phyloP scores from a whole-genome alignment of 2,329 filamentous ascomycete genomes.

The Scleromitrula shiraiana region DNA sequence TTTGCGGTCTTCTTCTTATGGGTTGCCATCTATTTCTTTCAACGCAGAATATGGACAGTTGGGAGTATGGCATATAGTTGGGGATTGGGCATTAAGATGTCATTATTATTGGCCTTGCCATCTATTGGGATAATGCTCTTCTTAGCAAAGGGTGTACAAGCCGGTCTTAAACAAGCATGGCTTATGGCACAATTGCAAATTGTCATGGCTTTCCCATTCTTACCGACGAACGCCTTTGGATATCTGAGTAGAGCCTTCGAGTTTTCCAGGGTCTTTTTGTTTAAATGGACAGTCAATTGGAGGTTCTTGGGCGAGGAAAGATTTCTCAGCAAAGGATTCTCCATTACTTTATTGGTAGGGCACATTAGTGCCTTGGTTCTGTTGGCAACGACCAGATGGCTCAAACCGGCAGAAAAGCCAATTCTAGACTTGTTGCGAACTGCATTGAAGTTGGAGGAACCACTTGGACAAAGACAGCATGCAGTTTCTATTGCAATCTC shows the following conservation, averaged over 20 bases:
- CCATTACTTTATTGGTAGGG: slow-evolving; percentile 44
- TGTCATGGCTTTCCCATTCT: slow-evolving; percentile 58
- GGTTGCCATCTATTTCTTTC: slow-evolving; percentile 69
- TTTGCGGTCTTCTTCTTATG: slow-evolving; percentile 81
- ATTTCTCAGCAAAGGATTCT: slow-evolving; percentile 65
- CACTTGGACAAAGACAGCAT: slow-evolving; percentile 36
- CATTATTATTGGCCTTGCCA: slow-evolving; percentile 72
- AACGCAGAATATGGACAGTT: slow-evolving; percentile 64
- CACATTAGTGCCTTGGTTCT: slow-evolving; percentile 48
- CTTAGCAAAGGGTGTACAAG: slow-evolving; percentile 59
- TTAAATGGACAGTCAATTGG: slow-evolving; percentile 99
- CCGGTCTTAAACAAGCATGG: slow-evolving; percentile 58
- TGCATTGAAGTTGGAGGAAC: slow-evolving; percentile 26
- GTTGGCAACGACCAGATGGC: slow-evolving; percentile 53
- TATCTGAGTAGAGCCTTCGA: slow-evolving; percentile 85
- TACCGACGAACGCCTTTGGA: slow-evolving; percentile 53
- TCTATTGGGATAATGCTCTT: slow-evolving; percentile 71
- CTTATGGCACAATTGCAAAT: slow-evolving; percentile 76
- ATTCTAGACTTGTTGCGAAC: slow-evolving; percentile 36
- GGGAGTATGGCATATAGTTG: slow-evolving; percentile 67
- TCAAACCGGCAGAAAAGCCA: slow-evolving; percentile 45
- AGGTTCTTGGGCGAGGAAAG: slow-evolving; percentile 78
- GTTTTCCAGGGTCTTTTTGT: slow-evolving; percentile 82
- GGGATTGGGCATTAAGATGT: slow-evolving; percentile 94
- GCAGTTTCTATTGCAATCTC: slow-evolving; percentile 44